A percentile compares a stretch with the other conserved stretches of the same genome.
phyloP scores from a whole-genome alignment of 176 grass and related monocot genomes.

The Chloris gayana region DNA sequence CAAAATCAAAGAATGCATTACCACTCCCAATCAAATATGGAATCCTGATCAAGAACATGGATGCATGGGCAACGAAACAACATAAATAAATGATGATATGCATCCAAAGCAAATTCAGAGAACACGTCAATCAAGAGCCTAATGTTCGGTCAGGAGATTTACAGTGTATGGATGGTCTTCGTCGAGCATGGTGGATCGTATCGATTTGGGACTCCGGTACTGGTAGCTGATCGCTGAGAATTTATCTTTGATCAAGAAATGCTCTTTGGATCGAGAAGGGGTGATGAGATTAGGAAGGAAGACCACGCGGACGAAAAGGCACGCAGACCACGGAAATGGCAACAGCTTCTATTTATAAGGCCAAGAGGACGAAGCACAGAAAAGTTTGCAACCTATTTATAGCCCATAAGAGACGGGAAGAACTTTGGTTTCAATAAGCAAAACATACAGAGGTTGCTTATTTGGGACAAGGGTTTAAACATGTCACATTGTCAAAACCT shows the following conservation, averaged over 20 bases:
- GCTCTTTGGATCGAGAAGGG: background rate
- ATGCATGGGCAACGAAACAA: conserved; percentile 15
- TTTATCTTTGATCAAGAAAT: background rate
- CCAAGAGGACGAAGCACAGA: conserved; percentile 22
- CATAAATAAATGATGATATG: background rate
- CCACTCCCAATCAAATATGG: conserved; percentile 7
- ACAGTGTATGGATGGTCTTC: conserved; percentile 32
- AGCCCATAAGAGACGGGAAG: conserved; percentile 51
- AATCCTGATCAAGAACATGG: conserved; percentile 39
- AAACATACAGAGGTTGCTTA: conserved; percentile 40
- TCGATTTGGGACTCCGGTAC: background rate
- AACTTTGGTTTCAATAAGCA: conserved; percentile 45
- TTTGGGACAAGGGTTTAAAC: conserved; percentile 38
- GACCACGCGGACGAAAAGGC: background rate
- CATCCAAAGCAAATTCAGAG: background rate
- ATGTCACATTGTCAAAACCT: conserved; percentile 31
- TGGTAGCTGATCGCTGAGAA: background rate
- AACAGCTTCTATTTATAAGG: conserved; percentile 59
- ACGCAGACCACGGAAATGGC: conserved; percentile 32
- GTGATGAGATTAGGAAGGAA: background rate
- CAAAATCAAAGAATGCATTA: conserved; percentile 22
- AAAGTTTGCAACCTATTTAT: conserved; percentile 40
- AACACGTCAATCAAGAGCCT: conserved; percentile 5
- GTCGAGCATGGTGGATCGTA: conserved; percentile 43
- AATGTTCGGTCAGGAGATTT: conserved; percentile 25